Evolutionary conservation across 495 filamentous ascomycete species (phyloP).

Genomic region (Durotheca rogersii): DNA sequence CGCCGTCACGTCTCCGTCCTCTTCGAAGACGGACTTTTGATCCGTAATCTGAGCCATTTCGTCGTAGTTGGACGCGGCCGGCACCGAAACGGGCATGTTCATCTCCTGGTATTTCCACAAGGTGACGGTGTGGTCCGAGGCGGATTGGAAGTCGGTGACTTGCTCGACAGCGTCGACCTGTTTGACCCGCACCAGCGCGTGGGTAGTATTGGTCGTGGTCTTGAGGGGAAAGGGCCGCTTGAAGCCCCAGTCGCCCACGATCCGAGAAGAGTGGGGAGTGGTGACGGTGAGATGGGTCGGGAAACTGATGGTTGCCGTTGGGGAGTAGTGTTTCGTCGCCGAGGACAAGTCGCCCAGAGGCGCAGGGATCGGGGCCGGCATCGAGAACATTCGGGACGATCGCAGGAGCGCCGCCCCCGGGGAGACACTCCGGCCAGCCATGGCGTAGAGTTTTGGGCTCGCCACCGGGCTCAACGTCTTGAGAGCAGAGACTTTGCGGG

Average conservation of each 20-base stretch:
- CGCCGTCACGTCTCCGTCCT: constrained; percentile 51
- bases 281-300: constrained; percentile 86
- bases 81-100: constrained; percentile 53
- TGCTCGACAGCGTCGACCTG: constrained; percentile 86
- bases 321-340: constrained; percentile 38
- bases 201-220: constrained; percentile 68
- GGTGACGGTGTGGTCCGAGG: constrained; percentile 77
- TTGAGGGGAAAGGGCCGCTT: constrained; percentile 80
- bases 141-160: constrained; percentile 85
- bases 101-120: constrained; percentile 84
- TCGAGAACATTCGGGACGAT: constrained; percentile 58
- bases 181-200: constrained; percentile 68
- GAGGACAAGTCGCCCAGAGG: constrained; percentile 37
- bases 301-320: constrained; percentile 68
- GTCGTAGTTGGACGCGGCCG: constrained; percentile 32
- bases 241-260: constrained; percentile 88
- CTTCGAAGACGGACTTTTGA: constrained; percentile 60
- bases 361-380: constrained; percentile 54
- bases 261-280: constrained; percentile 71
- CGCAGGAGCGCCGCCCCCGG: constrained; percentile 62
- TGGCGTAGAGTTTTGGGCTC: constrained; percentile 18
- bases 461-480: constrained; percentile 9
- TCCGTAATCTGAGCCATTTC: constrained; percentile 4
- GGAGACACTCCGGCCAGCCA: constrained; percentile 48
- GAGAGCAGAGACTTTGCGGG: not conserved